phyloP scores from a whole-genome alignment of 768 basidiomycete genomes.

The Cantharellus anzutake region DNA sequence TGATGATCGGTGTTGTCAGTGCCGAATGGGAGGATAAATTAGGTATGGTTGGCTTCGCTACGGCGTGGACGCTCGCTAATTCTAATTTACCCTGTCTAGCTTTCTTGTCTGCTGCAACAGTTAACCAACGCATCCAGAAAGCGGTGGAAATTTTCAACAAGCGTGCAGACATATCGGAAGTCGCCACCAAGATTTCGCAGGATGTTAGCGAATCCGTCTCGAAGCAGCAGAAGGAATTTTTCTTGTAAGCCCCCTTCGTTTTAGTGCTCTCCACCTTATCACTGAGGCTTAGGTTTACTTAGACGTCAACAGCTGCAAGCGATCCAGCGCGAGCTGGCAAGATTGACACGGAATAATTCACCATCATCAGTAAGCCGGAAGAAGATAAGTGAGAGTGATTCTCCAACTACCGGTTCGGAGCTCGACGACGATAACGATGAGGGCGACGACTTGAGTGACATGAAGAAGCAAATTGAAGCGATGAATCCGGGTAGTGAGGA shows the following conservation, averaged over 20 bases:
- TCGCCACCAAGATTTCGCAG: slow-evolving; percentile 60
- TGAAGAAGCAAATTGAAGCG: slow-evolving; percentile 54
- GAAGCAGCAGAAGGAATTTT: slow-evolving; percentile 76
- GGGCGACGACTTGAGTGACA: slow-evolving; percentile 56
- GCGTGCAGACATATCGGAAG: slow-evolving; percentile 59
- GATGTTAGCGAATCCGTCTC: slow-evolving; percentile 72
- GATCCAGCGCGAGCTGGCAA: slow-evolving; percentile 55
- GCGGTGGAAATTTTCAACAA: slow-evolving; percentile 57
- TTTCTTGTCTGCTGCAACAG: slow-evolving; percentile 36
- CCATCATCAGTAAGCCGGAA: slow-evolving; percentile 10
- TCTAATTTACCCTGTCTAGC: background rate
- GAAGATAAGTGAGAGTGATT: slow-evolving; percentile 2
- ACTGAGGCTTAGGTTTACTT: background rate
- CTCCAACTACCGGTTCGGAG: slow-evolving; percentile 22
- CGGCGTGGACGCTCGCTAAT: background rate
- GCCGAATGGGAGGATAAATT: slow-evolving; percentile 55
- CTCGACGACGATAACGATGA: slow-evolving; percentile 65
- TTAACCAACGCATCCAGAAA: slow-evolving; percentile 41
- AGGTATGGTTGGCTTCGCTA: slow-evolving; percentile 24
- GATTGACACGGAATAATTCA: slow-evolving; percentile 23
- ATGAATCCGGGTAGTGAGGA: slow-evolving; percentile 61
- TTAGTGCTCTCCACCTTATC: background rate
- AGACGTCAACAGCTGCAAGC: slow-evolving; percentile 58
- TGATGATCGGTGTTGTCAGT: slow-evolving; percentile 39
- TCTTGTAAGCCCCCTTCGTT: slow-evolving; percentile 23